phyloP scores from a whole-genome alignment of 2,329 filamentous ascomycete species.

The Teratosphaeria nubilosa region DNA sequence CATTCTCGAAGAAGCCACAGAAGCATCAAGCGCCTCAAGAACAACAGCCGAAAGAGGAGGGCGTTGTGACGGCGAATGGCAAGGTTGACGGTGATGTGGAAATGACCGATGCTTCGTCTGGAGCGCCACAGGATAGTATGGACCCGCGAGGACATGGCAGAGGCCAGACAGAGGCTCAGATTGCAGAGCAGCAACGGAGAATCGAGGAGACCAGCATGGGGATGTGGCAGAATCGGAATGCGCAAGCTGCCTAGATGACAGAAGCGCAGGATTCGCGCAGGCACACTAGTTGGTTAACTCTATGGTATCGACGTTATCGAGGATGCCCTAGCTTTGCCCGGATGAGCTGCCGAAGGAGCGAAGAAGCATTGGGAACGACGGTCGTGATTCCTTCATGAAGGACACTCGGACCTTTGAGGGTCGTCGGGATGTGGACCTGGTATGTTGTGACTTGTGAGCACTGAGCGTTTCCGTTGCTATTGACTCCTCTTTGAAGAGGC shows the following conservation, averaged over 20 bases:
- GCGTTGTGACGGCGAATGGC: slow-evolving; percentile 11
- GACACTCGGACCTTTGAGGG: background rate
- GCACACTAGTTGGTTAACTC: background rate
- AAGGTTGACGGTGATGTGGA: slow-evolving; percentile 16
- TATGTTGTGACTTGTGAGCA: background rate
- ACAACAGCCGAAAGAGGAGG: slow-evolving; percentile 14
- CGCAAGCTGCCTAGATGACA: slow-evolving; percentile 6
- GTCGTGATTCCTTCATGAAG: background rate
- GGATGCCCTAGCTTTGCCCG: too few species aligned
- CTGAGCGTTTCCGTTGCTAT: background rate
- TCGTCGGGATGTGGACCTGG: background rate
- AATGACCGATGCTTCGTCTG: slow-evolving; percentile 32
- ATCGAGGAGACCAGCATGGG: slow-evolving; percentile 50
- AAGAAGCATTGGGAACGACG: background rate
- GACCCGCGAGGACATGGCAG: slow-evolving; percentile 50
- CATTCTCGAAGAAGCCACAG: slow-evolving; percentile 45
- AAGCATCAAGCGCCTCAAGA: slow-evolving; percentile 6
- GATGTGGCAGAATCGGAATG: slow-evolving; percentile 29
- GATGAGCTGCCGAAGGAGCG: background rate
- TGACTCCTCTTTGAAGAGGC: background rate
- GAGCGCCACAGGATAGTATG: slow-evolving; percentile 26
- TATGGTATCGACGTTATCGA: too few species aligned
- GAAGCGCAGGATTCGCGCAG: background rate
- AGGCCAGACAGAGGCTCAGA: slow-evolving; percentile 54
- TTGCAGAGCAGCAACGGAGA: slow-evolving; percentile 48